phyloP scores from a whole-genome alignment of 2,329 filamentous ascomycete species.

The Aciculosporium take region DNA sequence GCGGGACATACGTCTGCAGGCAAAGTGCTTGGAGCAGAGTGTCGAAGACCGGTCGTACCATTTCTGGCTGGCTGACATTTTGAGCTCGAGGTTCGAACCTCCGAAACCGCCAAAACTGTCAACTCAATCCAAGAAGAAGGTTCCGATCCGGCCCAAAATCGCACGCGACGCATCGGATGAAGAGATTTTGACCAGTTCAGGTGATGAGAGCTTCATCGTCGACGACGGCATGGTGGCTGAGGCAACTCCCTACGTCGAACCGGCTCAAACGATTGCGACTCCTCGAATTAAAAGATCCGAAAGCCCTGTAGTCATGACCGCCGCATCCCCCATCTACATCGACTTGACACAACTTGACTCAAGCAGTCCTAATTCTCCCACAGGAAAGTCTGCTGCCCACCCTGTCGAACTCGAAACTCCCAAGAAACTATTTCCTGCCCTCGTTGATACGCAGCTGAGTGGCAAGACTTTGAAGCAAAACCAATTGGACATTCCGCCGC shows the following conservation, averaged over 20 bases:
- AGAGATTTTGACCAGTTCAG: conserved; percentile 37
- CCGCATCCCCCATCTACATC: conserved; percentile 12
- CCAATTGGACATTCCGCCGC: background rate
- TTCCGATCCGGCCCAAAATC: conserved; percentile 1
- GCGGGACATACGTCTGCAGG: conserved; percentile 38
- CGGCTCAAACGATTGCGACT: background rate
- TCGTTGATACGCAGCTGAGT: background rate
- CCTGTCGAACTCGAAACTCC: conserved; percentile 14
- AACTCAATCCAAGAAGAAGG: conserved; percentile 10
- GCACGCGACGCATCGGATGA: conserved; percentile 19
- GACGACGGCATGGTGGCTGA: background rate
- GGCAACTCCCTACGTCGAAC: background rate
- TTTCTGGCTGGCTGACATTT: conserved; percentile 33
- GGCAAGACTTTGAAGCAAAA: background rate
- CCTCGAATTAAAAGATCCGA: background rate
- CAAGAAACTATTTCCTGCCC: conserved; percentile 3
- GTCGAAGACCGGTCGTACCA: conserved; percentile 45
- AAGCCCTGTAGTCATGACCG: conserved; percentile 6
- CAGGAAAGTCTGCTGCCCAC: background rate
- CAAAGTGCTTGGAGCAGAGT: conserved; percentile 46
- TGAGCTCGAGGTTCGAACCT: conserved; percentile 27
- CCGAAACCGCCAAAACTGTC: conserved; percentile 23
- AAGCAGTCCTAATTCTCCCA: conserved; percentile 6
- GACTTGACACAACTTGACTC: conserved; percentile 17
- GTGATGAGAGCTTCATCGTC: conserved; percentile 38